Percentiles rank a stretch among this genome's conserved stretches.
Conservation (phyloP, 345 rosid genomes). For the Camelina hispida region DNA sequence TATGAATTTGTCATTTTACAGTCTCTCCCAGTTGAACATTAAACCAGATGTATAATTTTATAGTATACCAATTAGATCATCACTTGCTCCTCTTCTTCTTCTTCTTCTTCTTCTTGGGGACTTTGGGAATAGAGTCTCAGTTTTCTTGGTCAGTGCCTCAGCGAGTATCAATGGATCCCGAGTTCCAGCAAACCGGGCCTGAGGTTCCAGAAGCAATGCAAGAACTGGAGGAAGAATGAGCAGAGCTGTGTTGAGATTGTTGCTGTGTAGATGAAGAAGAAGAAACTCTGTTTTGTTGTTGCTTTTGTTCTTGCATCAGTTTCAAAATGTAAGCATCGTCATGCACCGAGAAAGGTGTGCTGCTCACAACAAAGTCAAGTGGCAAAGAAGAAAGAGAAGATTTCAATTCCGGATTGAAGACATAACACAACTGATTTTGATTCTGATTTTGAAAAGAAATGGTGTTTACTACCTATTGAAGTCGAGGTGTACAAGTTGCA, state of each 20-base stretch:
- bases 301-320: constrained; percentile 46
- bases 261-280: constrained; percentile 40
- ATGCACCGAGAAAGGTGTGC: constrained; percentile 50
- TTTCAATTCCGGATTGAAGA: not conserved
- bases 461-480: constrained; percentile 51
- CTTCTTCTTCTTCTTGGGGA: constrained; percentile 19
- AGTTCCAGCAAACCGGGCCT: constrained; percentile 47
- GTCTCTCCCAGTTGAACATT: constrained; percentile 37
- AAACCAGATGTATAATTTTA: constrained; percentile 34
- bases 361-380: constrained; percentile 21
- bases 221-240: constrained; percentile 52
- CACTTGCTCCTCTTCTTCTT: constrained; percentile 28
- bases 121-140: not conserved
- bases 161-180: constrained; percentile 42
- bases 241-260: constrained; percentile 40
- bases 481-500: constrained; percentile 59
- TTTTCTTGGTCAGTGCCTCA: constrained; percentile 35
- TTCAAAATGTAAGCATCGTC: constrained; percentile 53
- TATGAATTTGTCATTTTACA: constrained; percentile 29
- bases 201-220: constrained; percentile 49
- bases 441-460: not conserved
- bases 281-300: constrained; percentile 39
- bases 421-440: not conserved
- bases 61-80: constrained; percentile 39
- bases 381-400: not conserved